These are phyloP conservation scores for Vigna radiata DNA, from an alignment of 306 rosid genomes.

Conservation along the genomic window DNA sequence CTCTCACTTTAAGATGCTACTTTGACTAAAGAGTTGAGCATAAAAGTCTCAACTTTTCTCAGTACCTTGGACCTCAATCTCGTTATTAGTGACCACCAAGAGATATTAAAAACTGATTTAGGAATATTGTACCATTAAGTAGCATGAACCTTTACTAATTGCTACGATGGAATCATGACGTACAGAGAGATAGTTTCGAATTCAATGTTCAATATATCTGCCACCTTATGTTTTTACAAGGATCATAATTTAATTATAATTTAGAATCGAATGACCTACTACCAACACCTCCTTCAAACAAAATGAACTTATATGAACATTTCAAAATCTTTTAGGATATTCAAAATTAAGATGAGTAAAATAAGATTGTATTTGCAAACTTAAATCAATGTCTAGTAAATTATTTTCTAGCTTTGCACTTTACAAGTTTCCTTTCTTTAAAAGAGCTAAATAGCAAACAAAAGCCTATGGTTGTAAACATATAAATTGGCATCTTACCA, in stretches of 20 bases:
- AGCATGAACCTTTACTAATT: constrained; percentile 3
- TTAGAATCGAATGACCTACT: neutral
- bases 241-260: neutral
- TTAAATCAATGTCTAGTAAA: neutral
- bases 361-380: neutral
- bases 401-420: neutral
- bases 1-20: too few relatives aligned
- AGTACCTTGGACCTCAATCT: too few relatives aligned
- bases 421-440: neutral
- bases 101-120: constrained; percentile 27
- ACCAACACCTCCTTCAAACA: neutral
- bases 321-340: too few relatives aligned
- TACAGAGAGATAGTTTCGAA: neutral
- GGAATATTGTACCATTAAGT: neutral
- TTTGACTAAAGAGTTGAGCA: too few relatives aligned
- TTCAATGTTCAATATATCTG: neutral
- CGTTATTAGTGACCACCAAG: neutral
- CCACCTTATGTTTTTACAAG: neutral
- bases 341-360: neutral
- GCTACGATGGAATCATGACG: neutral
- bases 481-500: constrained; percentile 50
- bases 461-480: neutral
- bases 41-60: too few relatives aligned
- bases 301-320: too few relatives aligned
- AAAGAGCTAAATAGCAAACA: neutral